Base-by-base conservation (phyloP, 257 asterid genomes). In the Fraxinus americana region DNA sequence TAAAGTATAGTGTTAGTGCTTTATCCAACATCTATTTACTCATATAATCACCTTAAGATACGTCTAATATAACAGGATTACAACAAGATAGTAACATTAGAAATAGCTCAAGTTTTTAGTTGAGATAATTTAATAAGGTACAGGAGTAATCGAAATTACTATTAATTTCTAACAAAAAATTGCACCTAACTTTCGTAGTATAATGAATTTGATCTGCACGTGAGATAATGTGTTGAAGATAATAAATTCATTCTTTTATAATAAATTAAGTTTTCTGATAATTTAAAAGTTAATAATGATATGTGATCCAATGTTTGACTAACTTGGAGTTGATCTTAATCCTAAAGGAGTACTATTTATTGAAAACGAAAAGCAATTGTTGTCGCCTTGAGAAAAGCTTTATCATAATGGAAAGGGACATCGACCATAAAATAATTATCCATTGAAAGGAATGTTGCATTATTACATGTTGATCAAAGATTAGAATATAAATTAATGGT, bases 1-100 rank as follows among this genome's bases (percentile, higher is more conserved):
- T 78, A 84, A 81, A 67, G 81, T 74, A 78, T 71, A 19, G 54
- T 73, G 19, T 77, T 79, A 54, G 63, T 71, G 54, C 72, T 70
- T 80, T 73, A 59, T 67, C 54, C 17, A 59, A 76, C 57, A 29
- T 75, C 25, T 57, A 69, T 76, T 72, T 38, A 52, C 70, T 43
- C 21, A 32, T 34, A 16, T 59, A 78, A 36, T 65, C 68, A 9
- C 34, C 13, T 5, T 3, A n/a, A 0, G 14, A n/a, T 59, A 61
- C 0, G 12, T 0, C 10, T 17, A 4, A 30, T 23, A 25, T 61
- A 61, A 61, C 0, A 7, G 19, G 67, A 59, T 59, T 21, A 17
- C 17, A 7, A 57, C 68, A 0, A 17, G 9, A 4, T 17, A 0
- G 1, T 19, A 17, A 52, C 10, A 2, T 54, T 54, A 7, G 19